Percentiles rank a stretch among this genome's conserved stretches.
phyloP scores from a whole-genome alignment of 2,329 filamentous ascomycete genomes.

The Claviceps sp. region DNA sequence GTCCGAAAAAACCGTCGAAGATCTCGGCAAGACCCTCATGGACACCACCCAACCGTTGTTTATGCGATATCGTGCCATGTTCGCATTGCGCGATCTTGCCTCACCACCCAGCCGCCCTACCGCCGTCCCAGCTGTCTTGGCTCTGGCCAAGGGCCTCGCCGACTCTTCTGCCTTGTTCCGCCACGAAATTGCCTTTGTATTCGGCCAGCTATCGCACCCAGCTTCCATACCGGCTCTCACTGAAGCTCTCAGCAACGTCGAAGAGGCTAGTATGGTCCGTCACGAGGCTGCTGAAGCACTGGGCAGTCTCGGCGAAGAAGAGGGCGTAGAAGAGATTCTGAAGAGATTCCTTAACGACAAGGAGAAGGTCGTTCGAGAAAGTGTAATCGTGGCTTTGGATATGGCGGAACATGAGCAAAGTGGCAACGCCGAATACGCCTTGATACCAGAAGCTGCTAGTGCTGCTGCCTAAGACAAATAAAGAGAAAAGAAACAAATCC shows the following conservation, averaged over 20 bases:
- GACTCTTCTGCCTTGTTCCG: conserved; percentile 89
- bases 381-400: conserved; percentile 86
- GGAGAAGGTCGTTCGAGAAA: conserved; percentile 88
- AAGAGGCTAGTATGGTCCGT: conserved; percentile 90
- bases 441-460: conserved; percentile 55
- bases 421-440: conserved; percentile 78
- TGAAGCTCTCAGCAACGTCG: conserved; percentile 59
- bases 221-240: conserved; percentile 90
- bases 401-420: conserved; percentile 96
- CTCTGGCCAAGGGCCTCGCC: conserved; percentile 71
- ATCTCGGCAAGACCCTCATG: conserved; percentile 65
- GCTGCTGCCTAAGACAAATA: conserved; percentile 23
- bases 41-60: conserved; percentile 73
- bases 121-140: conserved; percentile 72
- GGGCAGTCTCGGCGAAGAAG: conserved; percentile 84
- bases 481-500: background rate
- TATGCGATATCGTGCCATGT: conserved; percentile 94
- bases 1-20: conserved; percentile 53
- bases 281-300: conserved; percentile 96
- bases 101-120: conserved; percentile 86
- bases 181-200: conserved; percentile 96
- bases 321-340: conserved; percentile 78
- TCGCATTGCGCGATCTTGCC: conserved; percentile 84
- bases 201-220: conserved; percentile 88
- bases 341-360: conserved; percentile 77